Evolutionary conservation across 2,329 filamentous ascomycete species (phyloP).

Genomic region (Claviceps cyperi): DNA sequence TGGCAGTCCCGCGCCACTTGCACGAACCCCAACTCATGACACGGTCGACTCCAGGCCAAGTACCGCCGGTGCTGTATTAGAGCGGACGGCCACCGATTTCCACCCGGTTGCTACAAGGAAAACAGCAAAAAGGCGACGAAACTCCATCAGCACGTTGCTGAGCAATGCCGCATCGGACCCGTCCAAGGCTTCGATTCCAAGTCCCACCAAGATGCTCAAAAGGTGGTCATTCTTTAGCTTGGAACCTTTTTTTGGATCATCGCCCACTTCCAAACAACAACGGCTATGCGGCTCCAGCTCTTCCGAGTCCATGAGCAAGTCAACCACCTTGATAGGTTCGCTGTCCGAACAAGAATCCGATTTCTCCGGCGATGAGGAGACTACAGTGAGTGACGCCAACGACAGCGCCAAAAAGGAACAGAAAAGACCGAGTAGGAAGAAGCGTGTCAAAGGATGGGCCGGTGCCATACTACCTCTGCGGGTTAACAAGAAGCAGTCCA

Average conservation of each 20-base stretch:
- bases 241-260: constrained; percentile 35
- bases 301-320: constrained; percentile 22
- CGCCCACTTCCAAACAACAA: constrained; percentile 31
- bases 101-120: constrained; percentile 8
- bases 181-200: constrained; percentile 25
- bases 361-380: constrained; percentile 10
- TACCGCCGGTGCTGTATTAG: constrained; percentile 57
- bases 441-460: constrained; percentile 63
- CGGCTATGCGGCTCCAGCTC: constrained; percentile 34
- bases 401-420: constrained; percentile 14
- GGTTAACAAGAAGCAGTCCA: constrained; percentile 28
- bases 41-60: constrained; percentile 44
- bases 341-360: constrained; percentile 24
- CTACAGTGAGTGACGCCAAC: constrained; percentile 8
- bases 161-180: constrained; percentile 23
- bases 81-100: constrained; percentile 22
- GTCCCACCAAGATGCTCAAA: constrained; percentile 36
- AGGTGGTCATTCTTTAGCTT: constrained; percentile 50
- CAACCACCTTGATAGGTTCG: constrained; percentile 14
- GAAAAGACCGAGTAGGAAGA: constrained; percentile 30
- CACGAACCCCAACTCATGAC: constrained; percentile 26
- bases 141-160: constrained; percentile 43
- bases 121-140: constrained; percentile 34
- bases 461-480: constrained; percentile 52
- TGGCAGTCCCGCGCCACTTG: constrained; percentile 23